phyloP scores from a whole-genome alignment of 345 rosid species.

The Populus euphratica region DNA sequence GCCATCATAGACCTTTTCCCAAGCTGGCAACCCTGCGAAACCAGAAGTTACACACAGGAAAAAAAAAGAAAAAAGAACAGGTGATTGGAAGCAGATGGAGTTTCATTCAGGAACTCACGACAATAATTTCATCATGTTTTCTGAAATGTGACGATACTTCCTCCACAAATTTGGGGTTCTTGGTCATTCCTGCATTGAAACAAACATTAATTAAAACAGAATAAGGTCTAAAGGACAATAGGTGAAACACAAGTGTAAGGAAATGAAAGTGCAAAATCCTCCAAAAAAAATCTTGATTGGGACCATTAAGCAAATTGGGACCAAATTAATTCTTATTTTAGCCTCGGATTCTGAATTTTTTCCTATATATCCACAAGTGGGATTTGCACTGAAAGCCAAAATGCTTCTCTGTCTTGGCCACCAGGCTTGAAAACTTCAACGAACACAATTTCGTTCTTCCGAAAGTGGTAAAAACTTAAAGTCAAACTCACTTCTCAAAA shows the following conservation, averaged over 20 bases:
- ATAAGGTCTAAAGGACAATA: background rate
- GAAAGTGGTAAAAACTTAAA: too few species aligned
- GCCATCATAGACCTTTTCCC: constrained; percentile 80
- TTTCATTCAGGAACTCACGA: constrained; percentile 43
- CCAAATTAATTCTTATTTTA: background rate
- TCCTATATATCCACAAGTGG: background rate
- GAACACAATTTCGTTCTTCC: too few species aligned
- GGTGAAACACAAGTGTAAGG: background rate
- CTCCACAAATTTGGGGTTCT: constrained; percentile 59
- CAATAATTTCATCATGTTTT: constrained; percentile 72
- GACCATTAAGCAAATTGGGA: background rate
- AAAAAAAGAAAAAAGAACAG: background rate
- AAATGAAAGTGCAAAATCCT: too few species aligned
- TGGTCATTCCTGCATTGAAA: constrained; percentile 54
- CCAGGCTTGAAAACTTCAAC: too few species aligned
- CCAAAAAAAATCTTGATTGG: too few species aligned
- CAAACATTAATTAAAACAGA: background rate
- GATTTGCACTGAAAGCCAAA: too few species aligned
- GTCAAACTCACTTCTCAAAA: too few species aligned
- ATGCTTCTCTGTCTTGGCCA: too few species aligned
- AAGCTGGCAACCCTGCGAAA: constrained; percentile 65
- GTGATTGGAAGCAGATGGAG: background rate
- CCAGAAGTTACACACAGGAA: background rate
- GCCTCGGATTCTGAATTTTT: background rate
- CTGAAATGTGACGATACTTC: constrained; percentile 57